Base-by-base conservation (phyloP, 2,329 filamentous ascomycete genomes). In the Fusarium anthophilum region DNA sequence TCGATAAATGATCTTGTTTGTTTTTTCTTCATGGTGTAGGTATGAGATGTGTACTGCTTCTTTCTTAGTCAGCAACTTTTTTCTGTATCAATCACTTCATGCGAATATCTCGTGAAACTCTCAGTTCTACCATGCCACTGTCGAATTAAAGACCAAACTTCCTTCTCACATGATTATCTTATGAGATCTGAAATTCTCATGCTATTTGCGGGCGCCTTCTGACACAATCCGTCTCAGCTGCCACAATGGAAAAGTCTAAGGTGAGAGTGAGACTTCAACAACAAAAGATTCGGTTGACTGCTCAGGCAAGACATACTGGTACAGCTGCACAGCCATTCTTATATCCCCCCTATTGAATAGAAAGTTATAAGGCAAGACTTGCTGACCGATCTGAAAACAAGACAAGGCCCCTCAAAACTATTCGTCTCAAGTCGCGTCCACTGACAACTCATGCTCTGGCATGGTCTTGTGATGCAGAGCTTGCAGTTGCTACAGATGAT, bases 391-490 rank as follows among this genome's bases (percentile, higher is more conserved):
- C 39, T 38, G 9, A 7, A 30, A 44, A 38, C 22, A 24, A 86
- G 82, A 83, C 84, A 50, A 83, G 86, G 12, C 86, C 86, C 3
- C 82, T 90, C 14, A 85, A 86, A 73, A 81, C 85, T 7, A 80
- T 88, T 28, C 78, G 80, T 53, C 79, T 88, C 26, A 80, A 81
- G 43, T 83, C 84, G 17, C 80, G 86, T 9, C 85, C 86, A 24
- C 79, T 86, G 67, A 84, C 84, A 35, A 82, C 82, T 9, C 84
- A 84, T 65, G 80, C 83, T 4, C 72, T 86, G 14, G 77, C 86
- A 41, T 90, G 88, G 86, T 91, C 89, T 28, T 86, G 86, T 69
- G 89, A 91, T 60, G 87, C 86, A 30, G 89, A 90, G 75, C 82
- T 91, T 10, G 89, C 88, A 39, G 83, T 90, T 38, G 86, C 85